Conservation (phyloP, 768 basidiomycete species). For the Cubamyces sp. region DNA sequence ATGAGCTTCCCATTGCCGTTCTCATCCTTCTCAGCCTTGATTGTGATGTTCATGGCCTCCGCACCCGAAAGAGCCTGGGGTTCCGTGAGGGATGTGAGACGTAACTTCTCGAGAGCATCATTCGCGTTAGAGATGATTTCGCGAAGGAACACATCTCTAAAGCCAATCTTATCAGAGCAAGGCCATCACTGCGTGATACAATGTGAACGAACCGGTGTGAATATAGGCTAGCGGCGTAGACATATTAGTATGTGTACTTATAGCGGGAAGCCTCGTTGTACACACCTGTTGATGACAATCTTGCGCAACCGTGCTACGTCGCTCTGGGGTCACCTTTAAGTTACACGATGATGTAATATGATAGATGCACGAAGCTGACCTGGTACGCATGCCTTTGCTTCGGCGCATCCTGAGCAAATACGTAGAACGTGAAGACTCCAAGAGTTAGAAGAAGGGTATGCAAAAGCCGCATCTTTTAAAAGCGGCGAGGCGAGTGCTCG, state of each 20-base stretch:
- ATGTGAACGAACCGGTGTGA: conserved; percentile 64
- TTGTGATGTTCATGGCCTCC: conserved; percentile 85
- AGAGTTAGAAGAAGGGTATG: conserved; percentile 50
- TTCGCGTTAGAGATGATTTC: conserved; percentile 95
- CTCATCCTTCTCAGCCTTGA: conserved; percentile 72
- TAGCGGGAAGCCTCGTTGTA: conserved; percentile 15
- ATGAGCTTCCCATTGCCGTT: conserved; percentile 73
- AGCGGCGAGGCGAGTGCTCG: background rate
- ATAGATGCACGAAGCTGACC: conserved; percentile 41
- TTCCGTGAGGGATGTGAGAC: conserved; percentile 82
- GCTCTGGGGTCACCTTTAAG: conserved; percentile 54
- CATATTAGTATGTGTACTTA: background rate
- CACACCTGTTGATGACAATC: conserved; percentile 87
- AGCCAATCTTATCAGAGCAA: background rate
- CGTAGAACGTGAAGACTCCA: conserved; percentile 47
- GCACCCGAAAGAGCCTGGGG: conserved; percentile 69
- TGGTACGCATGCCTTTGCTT: conserved; percentile 75
- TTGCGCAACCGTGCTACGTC: conserved; percentile 92
- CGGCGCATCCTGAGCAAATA: conserved; percentile 52
- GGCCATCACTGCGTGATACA: background rate
- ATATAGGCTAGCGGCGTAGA: conserved; percentile 63
- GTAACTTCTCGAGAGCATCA: conserved; percentile 94
- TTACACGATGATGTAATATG: background rate
- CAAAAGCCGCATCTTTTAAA: conserved; percentile 58
- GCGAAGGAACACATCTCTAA: conserved; percentile 82